Base-by-base conservation (phyloP, 2,329 filamentous ascomycete species). In the Paraphaeosphaeria sporulosa region DNA sequence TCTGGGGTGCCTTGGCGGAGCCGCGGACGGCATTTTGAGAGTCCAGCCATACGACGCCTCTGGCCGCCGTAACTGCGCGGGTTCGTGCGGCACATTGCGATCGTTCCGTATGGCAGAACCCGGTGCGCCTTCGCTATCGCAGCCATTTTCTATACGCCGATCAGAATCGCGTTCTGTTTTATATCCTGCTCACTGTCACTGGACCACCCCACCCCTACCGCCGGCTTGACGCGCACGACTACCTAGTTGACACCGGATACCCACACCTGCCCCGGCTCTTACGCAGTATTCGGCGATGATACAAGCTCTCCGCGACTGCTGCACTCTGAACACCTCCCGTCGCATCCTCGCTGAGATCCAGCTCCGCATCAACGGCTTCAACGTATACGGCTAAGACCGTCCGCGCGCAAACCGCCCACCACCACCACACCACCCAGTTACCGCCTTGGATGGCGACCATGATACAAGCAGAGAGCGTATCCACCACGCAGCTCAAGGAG, bases 321-420 rank as follows among this genome's bases (percentile, higher is more conserved):
- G 70, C 66, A 72, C 75, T 69, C 72, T 73, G 71, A 73, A 76
- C 66, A 71, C 73, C 70, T 68, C 75, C 66, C 76, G 76, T 71
- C 76, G 74, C 71, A 76, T 79, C 66, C 64, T 74, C 70, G 70
- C 74, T 66, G 76, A 76, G 68, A 71, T 73, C 64, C 72, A 76
- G 65, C 71, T 71, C 61, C 76, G 76, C 73, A 75, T 79, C 65
- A 78, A 78, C 76, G 76, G 77, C 65, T 78, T 78, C 73, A 78
- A 78, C 68, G 75, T 71, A 40, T 79, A 79, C 75, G 76, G 76
- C 57, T 79, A 78, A 71, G 44, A 56, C 58, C 56, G 52, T 48
- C 51, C 55, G 50, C 63, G 50, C 49, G 54, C 58, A 59, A 66
- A 63, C 44, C 54, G 49, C 59, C n/a, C 43, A 32, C 30, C 30